Evolutionary conservation across 805 yeast genomes (phyloP), one percentile per base, ranked within the genome.

Genomic region (Ascoidea tarda): DNA sequence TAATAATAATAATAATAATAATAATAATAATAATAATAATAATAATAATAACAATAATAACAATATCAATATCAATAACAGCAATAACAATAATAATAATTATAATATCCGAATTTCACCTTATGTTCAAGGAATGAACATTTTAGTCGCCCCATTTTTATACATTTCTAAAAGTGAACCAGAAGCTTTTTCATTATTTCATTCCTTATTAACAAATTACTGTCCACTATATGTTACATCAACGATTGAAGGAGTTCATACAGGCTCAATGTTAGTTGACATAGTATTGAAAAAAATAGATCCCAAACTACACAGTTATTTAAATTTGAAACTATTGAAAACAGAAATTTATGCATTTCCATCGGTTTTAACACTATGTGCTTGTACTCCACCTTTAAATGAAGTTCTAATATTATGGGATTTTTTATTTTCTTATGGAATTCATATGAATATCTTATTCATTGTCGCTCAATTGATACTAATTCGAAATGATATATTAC

Each of bases 71-170:
- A 50, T 48, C 42, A 49, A 59, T 51, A 62, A 33, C 16, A 46
- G 47, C 32, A 52, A 44, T 16, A 21, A 50, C 14, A 53, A 54
- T 4, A 50, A 45, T 12, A 51, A 50, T n/a, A n/a, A n/a, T n/a
- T n/a, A n/a, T n/a, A 54, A 59, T 12, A 58, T 62, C 33, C 59
- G 64, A 50, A 59, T 71, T n/a, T 70, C 73, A 6, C 68, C 72
- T 0, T 87, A 87, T 62, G 96, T 89, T n/a, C 96, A 89, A 63
- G 96, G 96, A 1, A 79, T 90, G 84, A 89, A 89, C 63, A 88
- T 89, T 0, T 65, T 89, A 28, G 75, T 84, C 31, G 96, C 96
- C 0, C 96, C 96, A 1, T 77, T 89, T 52, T 75, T 88, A 16
- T 89, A 78, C 62, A 74, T 84, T 0, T 75, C 84, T 59, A 80